These are phyloP conservation scores for Trichoderma afroharzianum DNA, from an alignment of 2,329 filamentous ascomycete genomes.

Conservation along the genomic window DNA sequence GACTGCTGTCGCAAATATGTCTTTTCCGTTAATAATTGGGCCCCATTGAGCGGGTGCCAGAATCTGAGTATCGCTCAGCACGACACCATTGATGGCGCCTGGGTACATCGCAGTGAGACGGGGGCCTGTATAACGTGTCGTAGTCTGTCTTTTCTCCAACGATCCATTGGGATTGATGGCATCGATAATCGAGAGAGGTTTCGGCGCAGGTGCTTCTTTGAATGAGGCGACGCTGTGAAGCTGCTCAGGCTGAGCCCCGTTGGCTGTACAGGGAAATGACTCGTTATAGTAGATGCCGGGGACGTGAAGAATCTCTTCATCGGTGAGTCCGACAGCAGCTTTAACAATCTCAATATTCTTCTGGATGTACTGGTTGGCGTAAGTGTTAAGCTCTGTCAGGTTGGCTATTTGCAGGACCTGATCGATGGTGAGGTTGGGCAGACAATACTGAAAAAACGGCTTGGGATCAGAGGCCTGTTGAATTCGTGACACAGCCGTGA, in stretches of 20 bases:
- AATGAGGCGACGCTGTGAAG: not conserved
- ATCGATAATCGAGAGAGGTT: not conserved
- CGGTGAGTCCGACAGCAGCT: not conserved
- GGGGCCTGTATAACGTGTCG: not conserved
- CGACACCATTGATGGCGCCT: not conserved
- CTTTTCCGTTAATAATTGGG: not conserved
- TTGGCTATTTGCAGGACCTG: not conserved
- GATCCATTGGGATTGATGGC: not conserved
- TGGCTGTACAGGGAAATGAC: not conserved
- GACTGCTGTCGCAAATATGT: not conserved
- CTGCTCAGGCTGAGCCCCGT: not conserved
- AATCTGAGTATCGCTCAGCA: not conserved
- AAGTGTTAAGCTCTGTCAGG: not conserved
- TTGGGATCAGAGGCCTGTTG: not conserved
- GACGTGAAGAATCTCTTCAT: not conserved
- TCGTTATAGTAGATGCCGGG: not conserved
- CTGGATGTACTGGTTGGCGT: not conserved
- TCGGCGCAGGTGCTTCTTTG: not conserved
- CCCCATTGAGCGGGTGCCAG: not conserved
- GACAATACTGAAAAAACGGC: not conserved
- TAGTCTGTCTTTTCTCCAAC: not conserved
- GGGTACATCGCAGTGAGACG: not conserved
- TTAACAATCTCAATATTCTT: not conserved
- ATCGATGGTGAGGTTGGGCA: not conserved
- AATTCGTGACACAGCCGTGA: not conserved